These are phyloP conservation scores for Skeletonema grethae DNA, from an alignment of 108 stramenopile genomes.

Conservation along the genomic window DNA sequence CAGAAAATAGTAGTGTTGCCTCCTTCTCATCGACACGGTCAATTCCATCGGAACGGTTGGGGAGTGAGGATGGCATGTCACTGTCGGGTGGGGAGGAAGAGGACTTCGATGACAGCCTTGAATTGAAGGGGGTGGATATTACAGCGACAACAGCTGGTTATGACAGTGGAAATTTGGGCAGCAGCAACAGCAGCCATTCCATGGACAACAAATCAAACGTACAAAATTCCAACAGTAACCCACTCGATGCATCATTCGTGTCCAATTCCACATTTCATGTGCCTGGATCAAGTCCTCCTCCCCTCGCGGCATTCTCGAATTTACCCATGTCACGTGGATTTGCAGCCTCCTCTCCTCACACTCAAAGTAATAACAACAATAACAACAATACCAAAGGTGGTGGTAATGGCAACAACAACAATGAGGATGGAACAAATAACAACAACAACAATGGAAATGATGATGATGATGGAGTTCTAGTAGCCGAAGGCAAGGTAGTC, in stretches of 20 bases:
- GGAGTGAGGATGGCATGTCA: conserved; percentile 3
- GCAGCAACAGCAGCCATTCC: neutral
- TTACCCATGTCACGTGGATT: conserved; percentile 35
- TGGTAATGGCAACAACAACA: neutral
- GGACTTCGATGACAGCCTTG: neutral
- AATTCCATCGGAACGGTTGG: conserved; percentile 1
- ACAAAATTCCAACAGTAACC: neutral
- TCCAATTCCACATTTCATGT: neutral
- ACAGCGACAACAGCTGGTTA: no score
- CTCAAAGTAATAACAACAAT: neutral
- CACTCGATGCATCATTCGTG: neutral
- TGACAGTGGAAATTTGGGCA: no score
- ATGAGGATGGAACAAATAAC: neutral
- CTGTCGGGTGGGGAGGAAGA: conserved; percentile 13
- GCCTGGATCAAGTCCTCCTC: conserved; percentile 11
- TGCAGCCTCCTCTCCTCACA: neutral
- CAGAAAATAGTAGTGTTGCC: conserved; percentile 6
- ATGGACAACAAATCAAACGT: neutral
- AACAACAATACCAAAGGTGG: neutral
- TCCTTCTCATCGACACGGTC: neutral
- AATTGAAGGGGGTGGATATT: no score
- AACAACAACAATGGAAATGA: no score
- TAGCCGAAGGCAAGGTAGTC: conserved; percentile 7
- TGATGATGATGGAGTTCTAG: conserved; percentile 9
- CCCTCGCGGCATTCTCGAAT: conserved; percentile 40